Base-by-base conservation (phyloP, 2,329 filamentous ascomycete genomes). In the Dendrostoma leiphaemia region DNA sequence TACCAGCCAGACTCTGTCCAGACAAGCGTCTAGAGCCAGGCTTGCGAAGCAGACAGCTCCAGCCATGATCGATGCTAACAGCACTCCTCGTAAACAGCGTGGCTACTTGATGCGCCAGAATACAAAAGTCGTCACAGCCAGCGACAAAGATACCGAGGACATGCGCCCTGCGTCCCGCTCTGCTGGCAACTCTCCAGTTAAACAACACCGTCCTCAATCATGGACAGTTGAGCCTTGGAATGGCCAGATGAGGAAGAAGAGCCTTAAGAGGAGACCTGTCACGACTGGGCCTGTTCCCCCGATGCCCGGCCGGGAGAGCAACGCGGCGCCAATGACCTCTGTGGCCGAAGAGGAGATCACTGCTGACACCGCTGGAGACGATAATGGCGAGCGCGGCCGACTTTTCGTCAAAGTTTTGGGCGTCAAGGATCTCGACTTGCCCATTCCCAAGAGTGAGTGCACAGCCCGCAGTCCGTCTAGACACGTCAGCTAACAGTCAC, bases 221-320 rank as follows among this genome's bases (percentile, higher is more conserved):
- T 96, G 94, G 89, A 94, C 91, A 13, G 94, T 96, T 5, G 94
- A 97, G 72, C 94, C 94, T 15, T 99, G 94, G 94, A 96, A 96
- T 71, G 84, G 87, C 56, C 89, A 91, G 70, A 72, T 79, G 41
- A 84, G 91, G 53, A 83, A 88, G 60, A 80, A 78, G 60, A 85
- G 81, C 62, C 73, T 84, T 34, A 79, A 84, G 59, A 88, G 88
- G 73, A 77, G 80, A 63, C 72, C 79, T 51, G 62, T 65, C 50
- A 70, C 77, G 28, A 76, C 76, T 21, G 90, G 89, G 1, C 78
- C 88, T 17, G 84, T 85, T 0, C 93, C 93, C 21, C 93, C 93
- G 15, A 71, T 97, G 60, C 93, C 94, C 15, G 92, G 93, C 7
- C 90, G 94, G 62, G 85, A 90, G 62, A 96, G 91, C 70, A 91